Base-by-base conservation (phyloP, 1,139 yeast species). In the Hansenula lynferdii region DNA sequence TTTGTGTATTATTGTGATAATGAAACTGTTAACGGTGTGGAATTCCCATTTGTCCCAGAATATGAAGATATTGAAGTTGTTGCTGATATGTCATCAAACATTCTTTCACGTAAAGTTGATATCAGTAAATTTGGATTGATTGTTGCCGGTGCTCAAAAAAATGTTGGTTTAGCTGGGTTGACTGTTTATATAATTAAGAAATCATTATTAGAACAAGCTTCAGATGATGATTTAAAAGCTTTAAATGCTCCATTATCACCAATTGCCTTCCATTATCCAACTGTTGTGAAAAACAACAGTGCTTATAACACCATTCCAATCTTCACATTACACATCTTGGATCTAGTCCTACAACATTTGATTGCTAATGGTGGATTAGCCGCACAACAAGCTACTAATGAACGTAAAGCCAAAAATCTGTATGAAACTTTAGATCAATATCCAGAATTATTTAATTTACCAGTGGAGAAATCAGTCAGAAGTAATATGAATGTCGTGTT, bases 131-230 rank as follows among this genome's bases (percentile, higher is more conserved):
- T 78, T 56, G 97, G 97, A 38, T 68, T 89, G 32, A 80, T 92
- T 44, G 75, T 81, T 78, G 95, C 94, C n/a, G 98, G 98, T 43
- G 98, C 97, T 16, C 98, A 92, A 65, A 92, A 92, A 66, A 92
- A 92, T 60, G 87, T 92, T 56, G 98, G 98, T 40, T 70, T 92
- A 58, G 97, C 98, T 6, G 98, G 98, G 31, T 76, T 92, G 50
- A 84, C 97, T 15, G 73, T 92, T 47, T 90, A 89, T 61, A 90
- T 92, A 51, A 80, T 90, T 60, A 85, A 85, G 64, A 90, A 90
- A 61, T 59, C 80, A 5, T 71, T 92, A 38, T 66, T 92, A 40
- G 82, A 80, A 25, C 80, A 79, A 48, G 79, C 87, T 2, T 54
- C 77, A 6, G 87, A 80, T 44, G 83, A 67, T 2, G 79, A 80